A percentile compares a stretch with the other conserved stretches of the same genome.
Evolutionary conservation across 768 basidiomycete species (phyloP).

Genomic region (Xerocomellus amylosporus): DNA sequence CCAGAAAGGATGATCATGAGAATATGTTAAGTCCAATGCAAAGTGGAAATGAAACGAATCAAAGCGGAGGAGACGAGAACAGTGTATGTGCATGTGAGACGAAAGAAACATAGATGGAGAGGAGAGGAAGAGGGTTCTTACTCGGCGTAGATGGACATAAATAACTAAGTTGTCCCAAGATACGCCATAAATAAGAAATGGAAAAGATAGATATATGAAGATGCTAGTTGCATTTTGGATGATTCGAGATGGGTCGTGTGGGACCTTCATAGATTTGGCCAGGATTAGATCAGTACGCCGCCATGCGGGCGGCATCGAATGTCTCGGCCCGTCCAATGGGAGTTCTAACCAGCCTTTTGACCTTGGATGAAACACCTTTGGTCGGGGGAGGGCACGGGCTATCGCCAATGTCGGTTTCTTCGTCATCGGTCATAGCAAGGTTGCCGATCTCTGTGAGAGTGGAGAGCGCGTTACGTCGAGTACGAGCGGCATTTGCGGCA

Average conservation of each 20-base stretch:
- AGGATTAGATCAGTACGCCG: slow-evolving; percentile 34
- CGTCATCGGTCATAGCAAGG: slow-evolving; percentile 63
- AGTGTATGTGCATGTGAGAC: slow-evolving; percentile 2
- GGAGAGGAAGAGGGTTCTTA: not conserved
- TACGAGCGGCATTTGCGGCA: slow-evolving; percentile 65
- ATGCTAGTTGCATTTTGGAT: slow-evolving; percentile 19
- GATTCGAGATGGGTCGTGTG: slow-evolving; percentile 8
- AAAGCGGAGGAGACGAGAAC: not conserved
- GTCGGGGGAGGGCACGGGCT: slow-evolving; percentile 85
- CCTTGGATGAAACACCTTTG: slow-evolving; percentile 53
- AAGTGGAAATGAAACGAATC: slow-evolving; percentile 1
- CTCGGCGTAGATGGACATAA: slow-evolving; percentile 32
- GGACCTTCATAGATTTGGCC: slow-evolving; percentile 12
- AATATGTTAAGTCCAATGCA: slow-evolving; percentile 20
- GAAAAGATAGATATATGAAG: slow-evolving; percentile 14
- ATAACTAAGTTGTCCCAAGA: slow-evolving; percentile 26
- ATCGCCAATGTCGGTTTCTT: slow-evolving; percentile 75
- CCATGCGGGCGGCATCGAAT: slow-evolving; percentile 60
- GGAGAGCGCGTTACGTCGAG: slow-evolving; percentile 56
- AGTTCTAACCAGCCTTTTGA: slow-evolving; percentile 51
- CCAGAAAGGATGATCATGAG: slow-evolving; percentile 6
- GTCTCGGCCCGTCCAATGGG: slow-evolving; percentile 65
- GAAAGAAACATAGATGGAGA: not conserved
- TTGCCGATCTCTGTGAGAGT: slow-evolving; percentile 71
- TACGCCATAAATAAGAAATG: slow-evolving; percentile 32